Evolutionary conservation across 164 flowering plant genomes (phyloP).

Genomic region (Macadamia integrifolia): DNA sequence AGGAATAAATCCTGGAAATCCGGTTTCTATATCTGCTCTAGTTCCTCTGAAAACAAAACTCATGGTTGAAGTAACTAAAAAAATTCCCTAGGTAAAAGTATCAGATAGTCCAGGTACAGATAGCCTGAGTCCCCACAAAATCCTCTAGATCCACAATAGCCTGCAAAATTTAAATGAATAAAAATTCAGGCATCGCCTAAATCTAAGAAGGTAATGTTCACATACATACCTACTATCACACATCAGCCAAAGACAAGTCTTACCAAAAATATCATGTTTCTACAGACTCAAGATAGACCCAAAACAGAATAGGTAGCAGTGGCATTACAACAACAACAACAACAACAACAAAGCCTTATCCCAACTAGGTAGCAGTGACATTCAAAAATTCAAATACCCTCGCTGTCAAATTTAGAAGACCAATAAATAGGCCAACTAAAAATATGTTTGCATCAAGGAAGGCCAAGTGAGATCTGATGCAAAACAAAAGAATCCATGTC

Average conservation of each 20-base stretch:
- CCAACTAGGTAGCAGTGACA: no score
- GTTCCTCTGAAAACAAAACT: slow-evolving; percentile 76
- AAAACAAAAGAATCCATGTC: no score
- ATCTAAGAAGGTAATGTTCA: not conserved
- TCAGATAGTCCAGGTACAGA: not conserved
- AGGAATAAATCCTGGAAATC: slow-evolving; percentile 64
- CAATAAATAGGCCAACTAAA: no score
- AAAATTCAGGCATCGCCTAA: not conserved
- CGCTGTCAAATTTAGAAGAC: no score
- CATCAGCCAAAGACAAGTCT: not conserved
- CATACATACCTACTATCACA: no score
- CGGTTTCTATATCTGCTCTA: slow-evolving; percentile 70
- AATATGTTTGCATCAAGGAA: no score
- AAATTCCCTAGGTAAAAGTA: not conserved
- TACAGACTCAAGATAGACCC: no score
- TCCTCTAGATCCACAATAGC: not conserved
- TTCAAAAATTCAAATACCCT: no score
- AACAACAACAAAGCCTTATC: no score
- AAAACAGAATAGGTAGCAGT: no score
- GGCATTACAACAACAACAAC: no score
- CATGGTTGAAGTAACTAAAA: slow-evolving; percentile 32
- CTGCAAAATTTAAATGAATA: not conserved
- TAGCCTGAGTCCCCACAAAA: not conserved
- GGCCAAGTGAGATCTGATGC: no score
- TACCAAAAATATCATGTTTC: not conserved